phyloP scores from a whole-genome alignment of 345 rosid species.

The Hibiscus trionum region DNA sequence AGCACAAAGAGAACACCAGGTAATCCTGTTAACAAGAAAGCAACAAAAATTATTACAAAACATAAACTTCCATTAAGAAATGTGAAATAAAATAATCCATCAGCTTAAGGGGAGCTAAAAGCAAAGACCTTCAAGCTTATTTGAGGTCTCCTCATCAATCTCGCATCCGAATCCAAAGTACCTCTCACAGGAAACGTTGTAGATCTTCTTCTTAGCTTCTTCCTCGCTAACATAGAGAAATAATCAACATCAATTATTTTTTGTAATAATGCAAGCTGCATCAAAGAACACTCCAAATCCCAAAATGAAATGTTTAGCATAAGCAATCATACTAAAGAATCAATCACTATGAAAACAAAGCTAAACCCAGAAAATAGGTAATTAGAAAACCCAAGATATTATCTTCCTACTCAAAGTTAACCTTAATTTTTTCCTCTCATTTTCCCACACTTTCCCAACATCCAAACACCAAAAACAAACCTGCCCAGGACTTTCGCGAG shows the following conservation, averaged over 20 bases:
- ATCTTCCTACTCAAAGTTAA: background rate
- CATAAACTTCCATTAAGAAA: background rate
- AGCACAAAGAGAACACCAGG: constrained; percentile 89
- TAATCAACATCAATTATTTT: background rate
- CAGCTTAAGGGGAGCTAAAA: background rate
- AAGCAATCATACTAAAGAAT: background rate
- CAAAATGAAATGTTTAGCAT: background rate
- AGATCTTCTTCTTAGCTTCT: constrained; percentile 85
- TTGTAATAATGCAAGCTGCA: background rate
- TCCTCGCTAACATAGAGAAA: constrained; percentile 50
- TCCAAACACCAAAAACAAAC: background rate
- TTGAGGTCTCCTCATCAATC: constrained; percentile 89
- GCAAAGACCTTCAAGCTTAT: constrained; percentile 73
- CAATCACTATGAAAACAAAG: background rate
- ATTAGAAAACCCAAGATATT: background rate
- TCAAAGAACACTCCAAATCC: background rate
- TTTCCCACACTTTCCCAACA: background rate
- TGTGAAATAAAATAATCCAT: background rate
- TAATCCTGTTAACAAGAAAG: constrained; percentile 36
- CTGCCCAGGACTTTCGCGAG: constrained; percentile 54
- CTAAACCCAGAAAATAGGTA: background rate
- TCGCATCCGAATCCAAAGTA: constrained; percentile 93
- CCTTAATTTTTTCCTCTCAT: background rate
- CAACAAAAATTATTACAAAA: background rate
- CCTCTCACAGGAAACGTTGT: constrained; percentile 91